Evolutionary conservation across 1,139 yeast species (phyloP).

Genomic region (Zygoascus meyerae): DNA sequence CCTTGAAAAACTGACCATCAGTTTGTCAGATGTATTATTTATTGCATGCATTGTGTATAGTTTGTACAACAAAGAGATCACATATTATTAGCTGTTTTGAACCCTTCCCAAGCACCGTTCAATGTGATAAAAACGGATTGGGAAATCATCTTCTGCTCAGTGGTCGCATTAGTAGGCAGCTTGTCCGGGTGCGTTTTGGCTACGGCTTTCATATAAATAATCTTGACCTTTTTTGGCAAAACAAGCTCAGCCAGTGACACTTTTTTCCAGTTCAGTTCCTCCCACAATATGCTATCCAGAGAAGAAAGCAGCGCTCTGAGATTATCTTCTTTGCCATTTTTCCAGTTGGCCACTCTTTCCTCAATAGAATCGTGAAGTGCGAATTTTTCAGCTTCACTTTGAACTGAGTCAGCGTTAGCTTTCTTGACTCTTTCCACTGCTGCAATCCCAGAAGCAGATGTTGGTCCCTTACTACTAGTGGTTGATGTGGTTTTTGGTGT

Average conservation of each 20-base stretch:
- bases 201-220: constrained; percentile 86
- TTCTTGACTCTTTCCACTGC: constrained; percentile 45
- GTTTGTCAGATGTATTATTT: background rate
- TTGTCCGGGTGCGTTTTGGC: constrained; percentile 95
- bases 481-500: constrained; percentile 18
- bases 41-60: background rate
- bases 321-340: constrained; percentile 67
- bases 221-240: constrained; percentile 84
- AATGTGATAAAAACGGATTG: constrained; percentile 78
- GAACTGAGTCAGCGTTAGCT: constrained; percentile 44
- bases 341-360: constrained; percentile 55
- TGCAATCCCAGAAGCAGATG: constrained; percentile 35
- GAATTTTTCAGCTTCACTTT: constrained; percentile 51
- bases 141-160: constrained; percentile 79
- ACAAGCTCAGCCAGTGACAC: constrained; percentile 70
- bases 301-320: constrained; percentile 67
- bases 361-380: constrained; percentile 58
- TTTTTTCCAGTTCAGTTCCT: constrained; percentile 56
- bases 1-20: background rate
- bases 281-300: constrained; percentile 58
- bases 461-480: constrained; percentile 22
- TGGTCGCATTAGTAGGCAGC: constrained; percentile 46
- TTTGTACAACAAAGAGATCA: constrained; percentile 11
- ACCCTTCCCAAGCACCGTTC: constrained; percentile 87
- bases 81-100: constrained; percentile 54